Conservation (phyloP, 495 filamentous ascomycete species). For the Xylaria nigripes region DNA sequence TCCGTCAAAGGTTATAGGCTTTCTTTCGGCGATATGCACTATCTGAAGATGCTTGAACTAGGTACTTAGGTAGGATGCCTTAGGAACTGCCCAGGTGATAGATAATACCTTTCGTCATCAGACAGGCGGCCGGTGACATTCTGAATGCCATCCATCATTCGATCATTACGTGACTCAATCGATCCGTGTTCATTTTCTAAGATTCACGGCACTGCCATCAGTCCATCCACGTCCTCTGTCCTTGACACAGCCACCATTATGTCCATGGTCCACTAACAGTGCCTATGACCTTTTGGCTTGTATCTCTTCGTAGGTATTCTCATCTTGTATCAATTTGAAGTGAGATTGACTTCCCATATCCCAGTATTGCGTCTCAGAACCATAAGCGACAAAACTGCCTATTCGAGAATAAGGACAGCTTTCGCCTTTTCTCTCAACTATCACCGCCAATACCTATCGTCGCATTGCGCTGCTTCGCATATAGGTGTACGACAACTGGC, state of each 20-base stretch:
- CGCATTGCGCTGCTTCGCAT: no score
- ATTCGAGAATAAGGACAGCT: no score
- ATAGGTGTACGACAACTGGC: neutral
- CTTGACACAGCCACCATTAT: neutral
- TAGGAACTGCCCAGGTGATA: no score
- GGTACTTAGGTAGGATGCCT: no score
- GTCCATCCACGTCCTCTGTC: neutral
- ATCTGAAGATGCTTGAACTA: no score
- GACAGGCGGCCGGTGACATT: neutral
- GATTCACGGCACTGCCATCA: no score
- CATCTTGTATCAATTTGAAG: neutral
- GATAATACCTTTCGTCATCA: neutral
- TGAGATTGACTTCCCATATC: neutral
- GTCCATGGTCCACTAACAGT: neutral
- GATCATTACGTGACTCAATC: neutral
- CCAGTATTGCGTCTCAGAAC: no score
- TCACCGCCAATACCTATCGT: no score
- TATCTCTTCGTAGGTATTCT: neutral
- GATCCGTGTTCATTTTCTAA: neutral
- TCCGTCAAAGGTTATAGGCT: no score
- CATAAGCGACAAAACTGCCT: no score
- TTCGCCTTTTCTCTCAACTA: no score
- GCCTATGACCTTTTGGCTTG: neutral
- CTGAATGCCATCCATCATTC: neutral
- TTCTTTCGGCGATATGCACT: no score